Conservation (phyloP, 306 rosid genomes). For the Hylodesmum podocarpum region DNA sequence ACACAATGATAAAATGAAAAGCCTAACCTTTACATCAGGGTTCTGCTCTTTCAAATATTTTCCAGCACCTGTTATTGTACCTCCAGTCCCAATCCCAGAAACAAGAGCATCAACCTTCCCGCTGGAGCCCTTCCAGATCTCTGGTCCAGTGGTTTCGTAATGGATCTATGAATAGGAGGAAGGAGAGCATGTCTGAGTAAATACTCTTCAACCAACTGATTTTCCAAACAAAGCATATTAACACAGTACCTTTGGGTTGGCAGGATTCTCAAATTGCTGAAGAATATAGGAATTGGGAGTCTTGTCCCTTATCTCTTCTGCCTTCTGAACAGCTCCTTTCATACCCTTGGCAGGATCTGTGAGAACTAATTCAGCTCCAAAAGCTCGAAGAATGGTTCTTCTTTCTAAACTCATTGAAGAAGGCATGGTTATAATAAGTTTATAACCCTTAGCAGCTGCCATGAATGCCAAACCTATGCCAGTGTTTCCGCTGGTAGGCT, state of each 20-base stretch:
- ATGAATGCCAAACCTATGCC: constrained; percentile 93
- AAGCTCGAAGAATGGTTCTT: constrained; percentile 80
- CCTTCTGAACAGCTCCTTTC: constrained; percentile 90
- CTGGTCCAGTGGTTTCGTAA: constrained; percentile 94
- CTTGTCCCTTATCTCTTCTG: constrained; percentile 72
- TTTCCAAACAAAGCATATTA: neutral
- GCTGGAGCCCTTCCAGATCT: constrained; percentile 77
- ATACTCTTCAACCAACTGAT: constrained; percentile 16
- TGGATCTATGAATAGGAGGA: constrained; percentile 54
- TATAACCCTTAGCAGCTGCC: constrained; percentile 93
- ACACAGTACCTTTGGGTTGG: constrained; percentile 72
- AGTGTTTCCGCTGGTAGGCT: constrained; percentile 92
- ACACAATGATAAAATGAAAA: constrained; percentile 16
- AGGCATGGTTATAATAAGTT: constrained; percentile 83
- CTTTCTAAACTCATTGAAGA: constrained; percentile 92
- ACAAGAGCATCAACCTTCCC: constrained; percentile 86
- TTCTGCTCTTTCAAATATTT: constrained; percentile 85
- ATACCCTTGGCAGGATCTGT: constrained; percentile 90
- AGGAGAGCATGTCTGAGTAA: neutral
- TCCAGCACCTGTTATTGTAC: constrained; percentile 87
- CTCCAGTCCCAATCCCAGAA: constrained; percentile 96
- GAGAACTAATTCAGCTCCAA: constrained; percentile 88
- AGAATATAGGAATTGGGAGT: constrained; percentile 81
- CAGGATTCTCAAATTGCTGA: constrained; percentile 92
- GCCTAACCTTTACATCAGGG: constrained; percentile 70